Base-by-base conservation (phyloP, 257 asterid species). In the Anisodus tanguticus region DNA sequence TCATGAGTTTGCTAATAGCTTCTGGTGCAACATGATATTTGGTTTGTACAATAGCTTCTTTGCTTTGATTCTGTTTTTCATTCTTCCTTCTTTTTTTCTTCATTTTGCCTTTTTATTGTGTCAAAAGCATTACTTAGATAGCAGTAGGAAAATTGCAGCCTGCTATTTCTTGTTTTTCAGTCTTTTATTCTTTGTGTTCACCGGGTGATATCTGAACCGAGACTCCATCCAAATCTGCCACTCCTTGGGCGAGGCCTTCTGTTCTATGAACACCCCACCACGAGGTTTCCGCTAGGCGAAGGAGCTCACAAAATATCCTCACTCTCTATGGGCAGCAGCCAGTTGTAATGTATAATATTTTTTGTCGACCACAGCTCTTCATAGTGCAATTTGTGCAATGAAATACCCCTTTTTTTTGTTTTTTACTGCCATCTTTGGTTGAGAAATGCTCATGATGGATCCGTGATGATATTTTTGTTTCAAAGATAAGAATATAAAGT, bases 301-400 rank as follows among this genome's bases (percentile, higher is more conserved):
- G 26, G 26, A 22, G 26, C 26, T 22, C 26, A 22, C 26, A 22
- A 22, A 22, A 22, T 22, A 22, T 22, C 26, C 26, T 22, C 26
- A 22, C 26, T 22, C 26, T 22, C 26, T 22, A 22, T 22, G 26
- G 26, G 64, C 81, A 43, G 89, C 91, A 86, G 87, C 83, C 83
- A 86, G 83, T 90, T 76, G 15, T 90, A 82, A 82, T 92, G 89
- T 90, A 90, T 84, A 89, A 87, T 83, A 81, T 78, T 58, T 85
- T 49, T 57, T 64, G 60, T 64, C 41, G 13, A 64, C 84, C 57
- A 82, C 66, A 82, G 8, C 81, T 66, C 17, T 66, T 66, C 62
- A 69, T 82, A 69, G 64, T 76, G 63, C 59, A 72, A 72, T 72
- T 63, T 41, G 59, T 80, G 3, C 74, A 39, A 80, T 59, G 62